Evolutionary conservation across 2,329 filamentous ascomycete genomes (phyloP).

Genomic region (Scedosporium boydii): DNA sequence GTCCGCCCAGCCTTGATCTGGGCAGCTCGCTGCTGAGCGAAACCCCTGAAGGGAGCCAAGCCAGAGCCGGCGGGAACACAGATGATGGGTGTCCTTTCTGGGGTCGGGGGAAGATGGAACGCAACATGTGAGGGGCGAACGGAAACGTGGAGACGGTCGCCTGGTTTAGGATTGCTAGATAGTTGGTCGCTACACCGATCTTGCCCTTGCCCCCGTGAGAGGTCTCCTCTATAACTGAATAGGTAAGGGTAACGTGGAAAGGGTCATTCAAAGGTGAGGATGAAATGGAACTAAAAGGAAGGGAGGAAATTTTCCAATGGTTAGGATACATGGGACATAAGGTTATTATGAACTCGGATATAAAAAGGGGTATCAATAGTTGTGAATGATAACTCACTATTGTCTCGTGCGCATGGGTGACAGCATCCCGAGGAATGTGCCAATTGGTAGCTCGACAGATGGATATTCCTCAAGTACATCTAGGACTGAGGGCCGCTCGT

Average conservation of each 20-base stretch:
- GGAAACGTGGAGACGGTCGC: slow-evolving; percentile 40
- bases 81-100: slow-evolving; percentile 38
- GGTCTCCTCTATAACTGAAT: slow-evolving; percentile 51
- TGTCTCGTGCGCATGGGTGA: slow-evolving; percentile 71
- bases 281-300: slow-evolving; percentile 49
- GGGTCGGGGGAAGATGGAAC: slow-evolving; percentile 39
- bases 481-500: slow-evolving; percentile 54
- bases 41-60: slow-evolving; percentile 53
- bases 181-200: slow-evolving; percentile 52
- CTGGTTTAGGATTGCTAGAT: slow-evolving; percentile 40
- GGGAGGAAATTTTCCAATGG: too few species aligned
- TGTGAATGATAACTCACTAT: slow-evolving; percentile 40
- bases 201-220: slow-evolving; percentile 41
- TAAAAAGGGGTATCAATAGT: slow-evolving; percentile 17
- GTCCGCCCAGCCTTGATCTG: slow-evolving; percentile 37
- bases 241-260: slow-evolving; percentile 54
- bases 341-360: too few species aligned
- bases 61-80: slow-evolving; percentile 44
- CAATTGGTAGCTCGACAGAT: slow-evolving; percentile 50
- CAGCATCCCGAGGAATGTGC: slow-evolving; percentile 59
- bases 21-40: slow-evolving; percentile 50
- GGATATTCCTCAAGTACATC: slow-evolving; percentile 60
- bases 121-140: slow-evolving; percentile 30
- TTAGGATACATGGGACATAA: too few species aligned
- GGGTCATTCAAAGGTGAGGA: slow-evolving; percentile 58